Conservation (phyloP, 2,329 filamentous ascomycete genomes). For the Penicillium occitanis region DNA sequence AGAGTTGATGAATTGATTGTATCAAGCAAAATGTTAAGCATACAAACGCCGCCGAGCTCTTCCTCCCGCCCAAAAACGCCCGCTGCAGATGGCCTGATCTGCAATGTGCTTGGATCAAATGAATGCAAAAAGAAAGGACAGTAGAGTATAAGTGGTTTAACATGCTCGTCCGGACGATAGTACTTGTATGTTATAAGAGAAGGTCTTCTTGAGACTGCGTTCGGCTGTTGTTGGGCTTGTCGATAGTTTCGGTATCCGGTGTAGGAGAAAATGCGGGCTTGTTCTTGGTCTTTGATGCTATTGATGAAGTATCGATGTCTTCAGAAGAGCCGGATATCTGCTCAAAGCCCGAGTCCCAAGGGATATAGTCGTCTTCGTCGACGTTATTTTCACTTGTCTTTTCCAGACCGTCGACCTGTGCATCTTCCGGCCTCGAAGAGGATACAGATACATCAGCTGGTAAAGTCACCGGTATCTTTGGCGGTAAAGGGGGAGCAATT, state of each 20-base stretch:
- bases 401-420: background rate
- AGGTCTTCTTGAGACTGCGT: slow-evolving; percentile 12
- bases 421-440: background rate
- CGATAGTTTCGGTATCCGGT: background rate
- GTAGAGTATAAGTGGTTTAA: background rate
- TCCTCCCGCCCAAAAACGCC: slow-evolving; percentile 8
- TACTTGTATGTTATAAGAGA: background rate
- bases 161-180: background rate
- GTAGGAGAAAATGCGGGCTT: background rate
- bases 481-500: slow-evolving; percentile 21
- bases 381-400: background rate
- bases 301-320: slow-evolving; percentile 27
- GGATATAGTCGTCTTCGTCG: background rate
- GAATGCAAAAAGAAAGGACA: background rate
- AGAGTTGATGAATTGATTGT: background rate
- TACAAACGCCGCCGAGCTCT: slow-evolving; percentile 1
- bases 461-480: background rate
- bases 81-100: slow-evolving; percentile 17
- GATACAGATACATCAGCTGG: background rate
- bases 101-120: slow-evolving; percentile 10
- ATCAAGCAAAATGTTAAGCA: background rate
- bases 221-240: background rate
- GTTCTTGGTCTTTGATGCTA: background rate
- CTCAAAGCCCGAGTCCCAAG: slow-evolving; percentile 21
- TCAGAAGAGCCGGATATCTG: slow-evolving; percentile 30